Evolutionary conservation across 2,329 filamentous ascomycete species (phyloP), one percentile per base, ranked within the genome.

Genomic region (Alternaria incomplexa): DNA sequence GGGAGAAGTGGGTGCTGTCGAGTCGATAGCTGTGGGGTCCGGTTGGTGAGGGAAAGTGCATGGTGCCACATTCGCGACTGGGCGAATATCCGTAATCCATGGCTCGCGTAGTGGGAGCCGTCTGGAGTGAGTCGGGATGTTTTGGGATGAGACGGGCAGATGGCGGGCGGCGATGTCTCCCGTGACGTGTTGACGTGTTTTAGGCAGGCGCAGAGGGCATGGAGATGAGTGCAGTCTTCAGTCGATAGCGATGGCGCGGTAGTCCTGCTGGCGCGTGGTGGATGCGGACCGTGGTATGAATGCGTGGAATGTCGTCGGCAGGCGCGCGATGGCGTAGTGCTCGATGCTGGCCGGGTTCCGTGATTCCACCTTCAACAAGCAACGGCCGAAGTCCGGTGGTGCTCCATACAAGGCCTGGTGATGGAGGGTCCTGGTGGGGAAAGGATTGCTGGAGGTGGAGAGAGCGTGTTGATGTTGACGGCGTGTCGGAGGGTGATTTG

Each of bases 1-100:
- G 90, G 54, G 92, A 89, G 65, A 91, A 90, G 63, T 77, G 73
- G 62, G 72, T 67, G 68, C 93, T 89, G 83, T 97, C 92, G 73
- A 95, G 91, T 81, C 92, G 90, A 79, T 93, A 92, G 65, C 89
- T 88, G 74, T 92, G 90, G 51, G 75, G 70, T 65, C 79, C 77
- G 12, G 92, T 95, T 62, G 95, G 94, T 65, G 94, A 97, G 68
- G 93, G 90, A 73, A 97, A 85, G 75, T 96, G 93, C 73, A 97
- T 85, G 62, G 92, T 95, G 75, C 92, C 92, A 77, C 92, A 91
- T 62, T 84, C 83, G 70, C 83, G 82, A 70, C 82, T 82, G 56
- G 83, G 83, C 56, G 83, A 85, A 72, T 83, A 84, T 64, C 82
- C 81, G 69, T 84, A 82, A 75, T 84, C 83, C 83, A 85, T 84